Percentiles rank a stretch among this genome's conserved stretches.
phyloP scores from a whole-genome alignment of 1,284 basidiomycete species.

The Phylloboletellus chloephorus region DNA sequence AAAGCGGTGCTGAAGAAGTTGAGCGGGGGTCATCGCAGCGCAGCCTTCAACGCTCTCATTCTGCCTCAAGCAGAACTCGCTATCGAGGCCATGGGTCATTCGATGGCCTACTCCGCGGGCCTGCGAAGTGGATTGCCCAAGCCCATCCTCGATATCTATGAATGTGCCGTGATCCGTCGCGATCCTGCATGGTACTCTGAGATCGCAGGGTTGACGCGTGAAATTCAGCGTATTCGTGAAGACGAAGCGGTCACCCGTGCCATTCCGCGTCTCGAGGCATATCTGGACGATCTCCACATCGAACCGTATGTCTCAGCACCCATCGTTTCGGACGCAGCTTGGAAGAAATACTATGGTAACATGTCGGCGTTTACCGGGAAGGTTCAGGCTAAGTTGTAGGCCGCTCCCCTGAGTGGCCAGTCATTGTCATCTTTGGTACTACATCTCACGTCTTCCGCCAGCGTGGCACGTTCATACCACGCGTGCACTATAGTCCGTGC shows the following conservation, averaged over 20 bases:
- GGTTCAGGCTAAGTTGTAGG: constrained; percentile 21
- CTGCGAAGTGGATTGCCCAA: constrained; percentile 39
- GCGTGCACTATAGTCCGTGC: too few relatives aligned
- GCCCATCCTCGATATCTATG: constrained; percentile 41
- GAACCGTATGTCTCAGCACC: constrained; percentile 45
- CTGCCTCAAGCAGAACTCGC: constrained; percentile 44
- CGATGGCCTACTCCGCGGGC: constrained; percentile 48
- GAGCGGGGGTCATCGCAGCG: constrained; percentile 40
- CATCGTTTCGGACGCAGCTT: constrained; percentile 44
- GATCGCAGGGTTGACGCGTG: constrained; percentile 37
- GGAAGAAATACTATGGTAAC: constrained; percentile 41
- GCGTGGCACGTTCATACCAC: too few relatives aligned
- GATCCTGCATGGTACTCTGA: constrained; percentile 54
- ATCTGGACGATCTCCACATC: constrained; percentile 41
- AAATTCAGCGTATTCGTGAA: constrained; percentile 41
- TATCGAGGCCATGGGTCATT: constrained; percentile 49
- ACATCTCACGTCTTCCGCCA: too few relatives aligned
- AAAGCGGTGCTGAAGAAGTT: constrained; percentile 33
- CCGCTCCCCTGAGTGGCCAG: constrained; percentile 3
- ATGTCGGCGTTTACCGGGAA: constrained; percentile 39
- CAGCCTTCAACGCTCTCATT: constrained; percentile 42
- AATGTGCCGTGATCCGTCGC: constrained; percentile 42
- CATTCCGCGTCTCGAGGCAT: constrained; percentile 37
- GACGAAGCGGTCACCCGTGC: constrained; percentile 40
- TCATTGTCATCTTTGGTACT: not conserved